phyloP scores from a whole-genome alignment of 1,284 basidiomycete genomes.

The Cutaneotrichosporon sp. region DNA sequence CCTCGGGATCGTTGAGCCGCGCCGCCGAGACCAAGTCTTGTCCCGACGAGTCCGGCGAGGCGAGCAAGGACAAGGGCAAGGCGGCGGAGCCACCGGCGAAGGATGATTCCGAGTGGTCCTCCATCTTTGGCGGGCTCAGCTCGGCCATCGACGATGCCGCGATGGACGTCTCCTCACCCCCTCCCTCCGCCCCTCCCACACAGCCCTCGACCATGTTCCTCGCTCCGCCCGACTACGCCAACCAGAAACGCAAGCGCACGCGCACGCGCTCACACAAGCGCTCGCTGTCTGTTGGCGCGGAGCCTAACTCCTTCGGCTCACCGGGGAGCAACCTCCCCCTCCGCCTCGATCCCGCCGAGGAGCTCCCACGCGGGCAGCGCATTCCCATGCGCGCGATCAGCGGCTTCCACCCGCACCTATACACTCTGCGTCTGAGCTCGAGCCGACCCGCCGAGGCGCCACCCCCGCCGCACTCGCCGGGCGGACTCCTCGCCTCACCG shows the following conservation, averaged over 20 bases:
- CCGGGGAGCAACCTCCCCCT: neutral
- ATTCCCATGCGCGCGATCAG: neutral
- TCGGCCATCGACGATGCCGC: neutral
- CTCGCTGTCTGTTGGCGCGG: neutral
- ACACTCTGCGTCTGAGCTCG: neutral
- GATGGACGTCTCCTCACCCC: neutral
- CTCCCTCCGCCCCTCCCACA: neutral
- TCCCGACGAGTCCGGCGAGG: neutral
- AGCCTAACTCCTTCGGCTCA: neutral
- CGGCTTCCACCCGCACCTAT: neutral
- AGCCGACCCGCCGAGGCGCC: neutral
- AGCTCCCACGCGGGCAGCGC: neutral
- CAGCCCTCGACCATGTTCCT: neutral
- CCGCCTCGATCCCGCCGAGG: neutral
- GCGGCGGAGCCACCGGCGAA: neutral
- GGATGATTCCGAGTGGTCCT: neutral
- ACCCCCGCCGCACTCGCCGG: neutral
- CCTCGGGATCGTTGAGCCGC: neutral
- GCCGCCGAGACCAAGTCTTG: neutral
- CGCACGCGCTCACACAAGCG: neutral
- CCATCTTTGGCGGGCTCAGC: neutral
- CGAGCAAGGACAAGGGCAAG: neutral
- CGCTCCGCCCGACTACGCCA: neutral
- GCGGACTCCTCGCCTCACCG: neutral
- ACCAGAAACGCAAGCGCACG: neutral